Base-by-base conservation (phyloP, 495 filamentous ascomycete genomes). In the Penicillium argentinense region DNA sequence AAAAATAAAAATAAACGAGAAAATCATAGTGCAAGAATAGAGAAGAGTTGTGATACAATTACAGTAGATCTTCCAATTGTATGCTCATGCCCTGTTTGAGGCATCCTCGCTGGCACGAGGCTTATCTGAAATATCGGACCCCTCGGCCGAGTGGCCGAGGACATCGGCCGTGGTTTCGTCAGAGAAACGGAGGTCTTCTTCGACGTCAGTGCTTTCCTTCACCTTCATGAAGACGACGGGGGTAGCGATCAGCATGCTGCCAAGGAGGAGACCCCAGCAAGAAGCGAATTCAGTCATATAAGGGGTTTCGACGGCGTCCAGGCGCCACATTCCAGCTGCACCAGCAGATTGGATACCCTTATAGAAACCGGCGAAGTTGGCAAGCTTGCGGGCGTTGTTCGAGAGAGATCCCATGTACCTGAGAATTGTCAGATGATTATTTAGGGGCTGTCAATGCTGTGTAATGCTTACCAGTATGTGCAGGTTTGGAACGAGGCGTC, bases 281-380 rank as follows among this genome's bases (percentile, higher is more conserved):
- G 73, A 74, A 16, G 68, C 74, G 51, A 84, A 87, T 47, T 87
- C 69, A 32, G 71, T 74, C 69, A 84, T 81, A 63, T 79, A 95
- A 1, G 84, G 68, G 26, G 75, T 77, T 18, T 78, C 69, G 12
- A 77, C 45, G 14, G 79, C 80, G 49, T 96, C 91, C 57, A 90
- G 58, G 3, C 69, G 77, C 88, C 87, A 96, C 59, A 86, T 88
- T 37, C 92, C 79, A n/a, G 90, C 91, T 5, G 84, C 82, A 49
- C 90, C 92, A n/a, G 89, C 90, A 22, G 88, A 93, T 68, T 97
- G 92, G 56, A 97, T 87, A n/a, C 88, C 89, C 62, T 96, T 96
- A 79, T 96, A 96, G 76, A 92, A 96, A 42, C 92, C 92, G 24
- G 89, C 83, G 57, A 93, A 87, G 73, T 96, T 95, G 69, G 92